Evolutionary conservation across 352 stramenopile species (phyloP), one percentile per base, ranked within the genome.

Genomic region (Phytophthora brassicae): DNA sequence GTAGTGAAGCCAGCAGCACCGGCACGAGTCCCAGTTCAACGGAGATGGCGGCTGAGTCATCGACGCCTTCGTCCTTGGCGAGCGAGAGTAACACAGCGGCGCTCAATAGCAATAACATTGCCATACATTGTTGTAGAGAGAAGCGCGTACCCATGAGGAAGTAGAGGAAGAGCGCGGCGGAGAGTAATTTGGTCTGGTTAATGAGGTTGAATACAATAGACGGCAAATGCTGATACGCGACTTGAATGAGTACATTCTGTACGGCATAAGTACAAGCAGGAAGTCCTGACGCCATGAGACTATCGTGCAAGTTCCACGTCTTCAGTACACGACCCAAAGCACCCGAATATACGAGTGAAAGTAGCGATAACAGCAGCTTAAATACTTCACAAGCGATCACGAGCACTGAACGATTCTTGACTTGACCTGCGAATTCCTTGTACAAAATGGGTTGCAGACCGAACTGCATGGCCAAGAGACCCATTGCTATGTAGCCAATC

Each of bases 151-250:
- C 77, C 43, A 92, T 70, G 38, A 95, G 71, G 53, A 89, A 51
- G 66, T 80, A 90, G 48, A 95, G 79, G 56, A 94, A 92, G 49
- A 94, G 69, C 24, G 86, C 86, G 14, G 86, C 90, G 51, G 76
- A 94, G 20, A 95, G 67, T 23, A 95, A 64, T 65, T 95, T 95
- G 66, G 84, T 94, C 74, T 95, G 86, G 74, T 95, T 95, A 38
- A 95, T 77, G 38, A 95, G 70, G 68, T 94, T 95, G 63, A 94
- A 94, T 23, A 92, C 72, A 45, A 94, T 88, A 29, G 86, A 86
- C 48, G 83, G 80, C 44, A 94, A 61, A 66, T 94, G 68, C 69
- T 95, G 86, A 64, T 91, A 92, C 45, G 86, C 74, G 14, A 89
- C 55, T 58, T 94, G 85, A 52, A 94, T 87, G n/a, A 93, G 76